Conservation (phyloP, 768 basidiomycete species). For the Termitomyces eurrhizus region DNA sequence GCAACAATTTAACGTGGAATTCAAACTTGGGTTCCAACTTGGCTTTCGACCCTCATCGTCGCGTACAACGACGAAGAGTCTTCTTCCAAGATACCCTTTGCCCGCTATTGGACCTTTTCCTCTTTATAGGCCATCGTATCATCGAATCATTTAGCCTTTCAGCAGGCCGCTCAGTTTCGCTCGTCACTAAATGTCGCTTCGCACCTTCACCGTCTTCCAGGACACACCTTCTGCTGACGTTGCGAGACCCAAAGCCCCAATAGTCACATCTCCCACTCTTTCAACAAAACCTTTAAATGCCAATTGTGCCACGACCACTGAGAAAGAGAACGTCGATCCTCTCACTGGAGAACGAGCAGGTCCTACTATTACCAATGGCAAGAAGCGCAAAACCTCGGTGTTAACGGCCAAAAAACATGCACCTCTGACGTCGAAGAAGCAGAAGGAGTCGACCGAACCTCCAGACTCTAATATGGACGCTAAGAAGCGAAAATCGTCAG, state of each 20-base stretch:
- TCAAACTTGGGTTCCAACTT: conserved; percentile 10
- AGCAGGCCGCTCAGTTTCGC: not conserved
- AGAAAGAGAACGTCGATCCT: conserved; percentile 82
- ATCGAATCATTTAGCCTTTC: conserved; percentile 3
- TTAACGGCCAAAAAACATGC: conserved; percentile 50
- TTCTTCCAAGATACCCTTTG: not conserved
- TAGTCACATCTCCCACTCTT: conserved; percentile 25
- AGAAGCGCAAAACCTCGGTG: conserved; percentile 64
- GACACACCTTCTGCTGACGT: conserved; percentile 41
- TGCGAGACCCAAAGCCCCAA: conserved; percentile 25
- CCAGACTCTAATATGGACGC: conserved; percentile 39
- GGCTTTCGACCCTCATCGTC: conserved; percentile 15
- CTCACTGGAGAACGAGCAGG: conserved; percentile 62
- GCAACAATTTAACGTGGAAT: conserved; percentile 18
- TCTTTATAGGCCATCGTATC: not conserved
- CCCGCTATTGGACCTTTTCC: conserved; percentile 6
- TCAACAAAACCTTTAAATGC: conserved; percentile 16
- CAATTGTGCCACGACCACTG: conserved; percentile 32
- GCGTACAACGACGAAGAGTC: conserved; percentile 10
- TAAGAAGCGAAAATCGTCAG: conserved; percentile 61
- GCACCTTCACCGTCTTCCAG: conserved; percentile 63
- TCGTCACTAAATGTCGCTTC: conserved; percentile 42
- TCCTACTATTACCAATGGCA: conserved; percentile 30
- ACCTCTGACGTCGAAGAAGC: conserved; percentile 35
- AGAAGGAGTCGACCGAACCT: conserved; percentile 40